Percentiles rank a stretch among this genome's conserved stretches.
Conservation (phyloP, 352 stramenopile genomes). For the Phytophthora cryptogea region DNA sequence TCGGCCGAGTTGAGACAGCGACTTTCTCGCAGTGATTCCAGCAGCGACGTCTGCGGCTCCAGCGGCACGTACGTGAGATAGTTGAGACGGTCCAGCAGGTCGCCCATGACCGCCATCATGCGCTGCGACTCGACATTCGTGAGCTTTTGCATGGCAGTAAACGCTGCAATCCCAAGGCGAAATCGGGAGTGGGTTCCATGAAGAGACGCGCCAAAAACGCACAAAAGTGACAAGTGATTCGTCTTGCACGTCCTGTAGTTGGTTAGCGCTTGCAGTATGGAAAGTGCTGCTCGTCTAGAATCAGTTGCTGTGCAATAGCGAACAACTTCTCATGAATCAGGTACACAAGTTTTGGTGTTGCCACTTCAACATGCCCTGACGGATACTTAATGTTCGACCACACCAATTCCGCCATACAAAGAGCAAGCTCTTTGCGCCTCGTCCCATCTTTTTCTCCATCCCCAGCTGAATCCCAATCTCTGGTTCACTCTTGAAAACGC, state of each 20-base stretch:
- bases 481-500: slow-evolving; percentile 31
- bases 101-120: slow-evolving; percentile 88
- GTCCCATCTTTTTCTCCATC: slow-evolving; percentile 11
- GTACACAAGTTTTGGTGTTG: no score
- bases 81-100: slow-evolving; percentile 84
- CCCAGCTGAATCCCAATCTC: slow-evolving; percentile 10
- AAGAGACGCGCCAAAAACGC: slow-evolving; percentile 13
- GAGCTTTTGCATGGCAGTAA: slow-evolving; percentile 77
- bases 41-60: slow-evolving; percentile 55
- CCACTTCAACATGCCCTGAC: slow-evolving; percentile 8
- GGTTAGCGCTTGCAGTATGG: no score
- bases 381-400: slow-evolving; percentile 1
- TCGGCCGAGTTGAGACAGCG: slow-evolving; percentile 62
- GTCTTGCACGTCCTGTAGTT: no score
- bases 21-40: slow-evolving; percentile 63
- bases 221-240: background rate
- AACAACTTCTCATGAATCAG: no score
- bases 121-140: slow-evolving; percentile 89
- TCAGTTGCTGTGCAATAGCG: no score
- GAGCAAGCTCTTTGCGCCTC: background rate
- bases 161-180: background rate
- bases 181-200: slow-evolving; percentile 7
- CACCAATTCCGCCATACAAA: slow-evolving; percentile 4
- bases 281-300: background rate
- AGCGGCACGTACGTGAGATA: slow-evolving; percentile 86